These are phyloP conservation scores for Mucor sp. DNA, from an alignment of 371 early-diverging fungal genomes.

Conservation along the genomic window DNA sequence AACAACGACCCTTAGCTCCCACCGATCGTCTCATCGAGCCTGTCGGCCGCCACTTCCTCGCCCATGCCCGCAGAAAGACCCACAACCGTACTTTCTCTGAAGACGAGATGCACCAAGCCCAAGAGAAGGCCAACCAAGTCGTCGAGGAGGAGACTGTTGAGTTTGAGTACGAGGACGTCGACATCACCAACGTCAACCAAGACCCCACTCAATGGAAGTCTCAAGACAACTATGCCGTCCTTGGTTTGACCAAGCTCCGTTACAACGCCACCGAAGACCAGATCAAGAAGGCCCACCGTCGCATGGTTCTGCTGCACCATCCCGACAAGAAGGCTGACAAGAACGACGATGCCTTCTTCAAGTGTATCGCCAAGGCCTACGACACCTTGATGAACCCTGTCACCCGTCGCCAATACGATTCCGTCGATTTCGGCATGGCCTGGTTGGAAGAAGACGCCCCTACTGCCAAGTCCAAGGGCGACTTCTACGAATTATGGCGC, in stretches of 20 bases:
- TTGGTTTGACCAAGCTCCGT: slow-evolving; percentile 81
- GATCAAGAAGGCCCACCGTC: slow-evolving; percentile 82
- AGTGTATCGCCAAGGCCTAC: slow-evolving; percentile 98
- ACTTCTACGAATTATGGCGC: slow-evolving; percentile 89
- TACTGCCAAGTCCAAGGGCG: slow-evolving; percentile 75
- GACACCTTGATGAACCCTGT: slow-evolving; percentile 92
- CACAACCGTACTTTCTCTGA: slow-evolving; percentile 74
- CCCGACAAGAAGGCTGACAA: slow-evolving; percentile 91
- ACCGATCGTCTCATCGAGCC: slow-evolving; percentile 62
- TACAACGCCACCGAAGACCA: slow-evolving; percentile 84
- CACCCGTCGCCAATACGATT: slow-evolving; percentile 96
- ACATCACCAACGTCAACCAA: slow-evolving; percentile 59
- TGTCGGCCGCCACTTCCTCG: slow-evolving; percentile 67
- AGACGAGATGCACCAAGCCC: slow-evolving; percentile 60
- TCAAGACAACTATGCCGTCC: slow-evolving; percentile 88
- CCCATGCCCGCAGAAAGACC: slow-evolving; percentile 68
- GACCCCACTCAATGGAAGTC: slow-evolving; percentile 86
- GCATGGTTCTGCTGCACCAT: slow-evolving; percentile 86
- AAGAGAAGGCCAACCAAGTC: slow-evolving; percentile 50
- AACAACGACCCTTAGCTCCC: slow-evolving; percentile 22
- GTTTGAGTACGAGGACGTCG: slow-evolving; percentile 75
- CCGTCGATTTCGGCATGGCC: slow-evolving; percentile 81
- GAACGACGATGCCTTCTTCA: slow-evolving; percentile 96
- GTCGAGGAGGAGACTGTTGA: slow-evolving; percentile 66
- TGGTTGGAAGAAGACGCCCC: slow-evolving; percentile 60